Base-by-base conservation (phyloP, 495 filamentous ascomycete species). In the Lasiosphaeriaceae sp. region DNA sequence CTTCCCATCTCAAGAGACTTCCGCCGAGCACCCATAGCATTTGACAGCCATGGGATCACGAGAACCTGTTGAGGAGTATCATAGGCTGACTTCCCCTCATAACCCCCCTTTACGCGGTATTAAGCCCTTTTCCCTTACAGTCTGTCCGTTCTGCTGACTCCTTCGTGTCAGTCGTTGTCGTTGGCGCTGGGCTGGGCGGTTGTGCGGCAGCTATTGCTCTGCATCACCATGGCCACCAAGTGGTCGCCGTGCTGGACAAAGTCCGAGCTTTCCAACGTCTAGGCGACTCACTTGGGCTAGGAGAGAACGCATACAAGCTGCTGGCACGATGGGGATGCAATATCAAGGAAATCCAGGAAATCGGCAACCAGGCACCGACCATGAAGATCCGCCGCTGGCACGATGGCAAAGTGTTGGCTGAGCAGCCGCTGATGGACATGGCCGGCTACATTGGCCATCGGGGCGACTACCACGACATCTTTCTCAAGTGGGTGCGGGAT, bases 391-490 rank as follows among this genome's bases (percentile, higher is more conserved):
- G 76, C 3, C 66, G 74, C 16, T 79, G 76, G 76, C 58, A 73
- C 37, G 77, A 80, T 57, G 79, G 79, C 9, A 78, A 80, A 61
- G 71, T 77, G 14, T 63, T 82, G 1, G 79, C 78, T 1, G 71
- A 74, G 59, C 79, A 82, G 58, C 77, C 78, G 11, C 61, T 82
- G 35, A 80, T 82, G 78, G 79, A 82, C 59, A 81, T 81, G 79
- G 79, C 78, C 1, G 77, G 76, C 11, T 80, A 79, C 54, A 80
- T 80, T 57, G 77, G 75, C 4, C 78, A 81, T 52, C 68, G 77
- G 26, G 78, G 78, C 1, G 77, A 80, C 63, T 81, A 80, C 61
- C 78, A 80, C 62, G 71, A 74, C 41, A 75, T 71, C 7, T 80
- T 82, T 54, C 70, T 82, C 41, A 69, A 74, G 47, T 74, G 75